Evolutionary conservation across 139 green algal genomes (phyloP).

Genomic region (Bryopsis sp.): DNA sequence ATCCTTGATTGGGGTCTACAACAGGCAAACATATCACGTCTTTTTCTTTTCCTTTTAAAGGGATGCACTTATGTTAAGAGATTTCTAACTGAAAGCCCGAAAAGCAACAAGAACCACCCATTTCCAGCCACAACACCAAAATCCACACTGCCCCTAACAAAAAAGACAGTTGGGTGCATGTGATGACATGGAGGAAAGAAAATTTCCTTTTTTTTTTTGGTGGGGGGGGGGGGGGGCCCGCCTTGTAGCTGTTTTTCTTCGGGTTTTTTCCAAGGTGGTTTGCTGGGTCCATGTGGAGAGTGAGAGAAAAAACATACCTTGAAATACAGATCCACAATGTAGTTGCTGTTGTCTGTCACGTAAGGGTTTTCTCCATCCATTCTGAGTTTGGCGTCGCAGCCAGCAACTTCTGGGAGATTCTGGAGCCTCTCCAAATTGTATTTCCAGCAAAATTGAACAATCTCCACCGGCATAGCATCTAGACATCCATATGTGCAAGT

Average conservation of each 20-base stretch:
- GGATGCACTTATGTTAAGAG: too few species aligned
- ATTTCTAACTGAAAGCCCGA: not conserved
- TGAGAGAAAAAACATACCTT: constrained; percentile 20
- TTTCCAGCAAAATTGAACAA: constrained; percentile 92
- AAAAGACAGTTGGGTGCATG: too few species aligned
- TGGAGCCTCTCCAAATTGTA: constrained; percentile 55
- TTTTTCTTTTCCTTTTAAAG: too few species aligned
- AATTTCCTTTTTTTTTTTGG: too few species aligned
- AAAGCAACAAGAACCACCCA: not conserved
- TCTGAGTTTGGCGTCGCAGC: constrained; percentile 81
- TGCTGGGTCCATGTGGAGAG: too few species aligned
- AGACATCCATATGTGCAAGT: not conserved
- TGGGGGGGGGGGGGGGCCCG: too few species aligned
- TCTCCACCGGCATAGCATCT: constrained; percentile 93
- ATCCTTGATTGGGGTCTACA: constrained; percentile 59
- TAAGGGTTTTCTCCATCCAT: constrained; percentile 91
- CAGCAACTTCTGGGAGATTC: constrained; percentile 56
- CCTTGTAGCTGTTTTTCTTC: too few species aligned
- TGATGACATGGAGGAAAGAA: constrained; percentile 1
- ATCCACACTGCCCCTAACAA: too few species aligned
- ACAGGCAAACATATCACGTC: not conserved
- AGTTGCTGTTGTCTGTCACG: constrained; percentile 99
- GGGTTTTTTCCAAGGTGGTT: too few species aligned
- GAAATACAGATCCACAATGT: constrained; percentile 99
- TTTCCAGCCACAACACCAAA: too few species aligned